Base-by-base conservation (phyloP, 345 rosid genomes). In the Syzygium grande region DNA sequence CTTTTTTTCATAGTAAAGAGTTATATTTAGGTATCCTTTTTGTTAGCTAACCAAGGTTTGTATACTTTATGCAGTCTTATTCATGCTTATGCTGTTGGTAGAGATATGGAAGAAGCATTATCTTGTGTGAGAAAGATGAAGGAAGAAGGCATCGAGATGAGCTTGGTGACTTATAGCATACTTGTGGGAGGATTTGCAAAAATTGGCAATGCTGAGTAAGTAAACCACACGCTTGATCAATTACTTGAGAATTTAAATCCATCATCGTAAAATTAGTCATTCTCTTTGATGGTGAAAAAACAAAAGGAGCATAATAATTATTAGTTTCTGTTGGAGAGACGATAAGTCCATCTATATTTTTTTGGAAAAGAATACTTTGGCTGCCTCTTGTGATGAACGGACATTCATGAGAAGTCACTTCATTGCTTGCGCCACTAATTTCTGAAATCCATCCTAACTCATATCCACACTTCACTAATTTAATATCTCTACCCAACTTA, bases 51-150 rank as follows among this genome's bases (percentile, higher is more conserved):
- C 34, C 78, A 86, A 38, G n/a, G 51, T 43, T 30, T 85, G 61
- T 92, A 91, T 88, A 91, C 93, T 93, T 92, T 88, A 90, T 95
- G 98, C 99, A 98, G 99, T 96, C 99, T 98, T 93, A 93, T 98
- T 92, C 97, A 95, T 93, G 99, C 98, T 85, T 98, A 96, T 92
- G 95, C 99, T 92, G 98, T 96, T 91, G 99, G 99, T 90, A 92
- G 98, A 94, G 98, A 98, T 94, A 96, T 98, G 98, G 98, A 96
- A 83, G 99, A 96, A 94, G 99, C 99, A 58, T 73, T 96, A 63
- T 95, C 95, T 59, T 98, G 99, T 91, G 96, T 93, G 87, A 94
- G 99, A 91, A 98, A 96, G 92, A 98, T 96, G 99, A 95, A 93
- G 91, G 98, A 95, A 92, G 98, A 96, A 88, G 95, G 96, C 46